These are phyloP conservation scores for Cruciata laevipes DNA, from an alignment of 257 asterid species.

Conservation along the genomic window DNA sequence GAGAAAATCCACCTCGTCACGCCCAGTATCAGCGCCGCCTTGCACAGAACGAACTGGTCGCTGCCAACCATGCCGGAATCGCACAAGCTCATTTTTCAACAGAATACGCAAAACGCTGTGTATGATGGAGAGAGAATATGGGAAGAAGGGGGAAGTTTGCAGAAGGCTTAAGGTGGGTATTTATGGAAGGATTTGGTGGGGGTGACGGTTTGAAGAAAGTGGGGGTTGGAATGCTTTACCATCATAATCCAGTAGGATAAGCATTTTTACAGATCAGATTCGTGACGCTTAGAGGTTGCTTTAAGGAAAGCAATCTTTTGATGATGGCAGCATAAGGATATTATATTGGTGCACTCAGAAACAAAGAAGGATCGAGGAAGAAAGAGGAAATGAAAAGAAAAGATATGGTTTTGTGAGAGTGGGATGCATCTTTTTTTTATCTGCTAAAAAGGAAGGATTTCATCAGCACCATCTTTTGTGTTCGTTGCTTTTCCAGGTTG, in stretches of 20 bases:
- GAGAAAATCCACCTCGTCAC: constrained; percentile 49
- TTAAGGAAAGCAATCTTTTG: constrained; percentile 18
- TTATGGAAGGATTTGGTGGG: constrained; percentile 25
- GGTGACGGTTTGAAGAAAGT: constrained; percentile 22
- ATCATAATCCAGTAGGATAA: constrained; percentile 34
- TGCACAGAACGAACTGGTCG: constrained; percentile 43
- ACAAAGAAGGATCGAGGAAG: not conserved
- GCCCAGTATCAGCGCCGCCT: constrained; percentile 50
- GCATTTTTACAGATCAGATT: constrained; percentile 37
- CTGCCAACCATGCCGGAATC: constrained; percentile 27
- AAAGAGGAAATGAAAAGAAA: not conserved
- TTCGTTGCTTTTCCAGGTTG: constrained; percentile 15
- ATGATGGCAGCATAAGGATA: constrained; percentile 24
- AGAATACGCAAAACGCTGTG: too few relatives aligned
- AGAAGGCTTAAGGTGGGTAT: constrained; percentile 9
- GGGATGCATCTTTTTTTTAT: not conserved
- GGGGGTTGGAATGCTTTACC: constrained; percentile 28
- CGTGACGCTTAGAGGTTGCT: constrained; percentile 25
- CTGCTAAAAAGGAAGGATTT: not conserved
- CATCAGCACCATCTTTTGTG: not conserved
- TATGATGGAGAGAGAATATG: not conserved
- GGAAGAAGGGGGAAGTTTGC: constrained; percentile 24
- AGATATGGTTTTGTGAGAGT: constrained; percentile 1
- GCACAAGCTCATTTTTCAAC: constrained; percentile 16
- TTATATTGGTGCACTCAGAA: constrained; percentile 10